Percentiles rank a stretch among this genome's conserved stretches.
phyloP scores from a whole-genome alignment of 441 rosid genomes.

The Omphalea diandra region DNA sequence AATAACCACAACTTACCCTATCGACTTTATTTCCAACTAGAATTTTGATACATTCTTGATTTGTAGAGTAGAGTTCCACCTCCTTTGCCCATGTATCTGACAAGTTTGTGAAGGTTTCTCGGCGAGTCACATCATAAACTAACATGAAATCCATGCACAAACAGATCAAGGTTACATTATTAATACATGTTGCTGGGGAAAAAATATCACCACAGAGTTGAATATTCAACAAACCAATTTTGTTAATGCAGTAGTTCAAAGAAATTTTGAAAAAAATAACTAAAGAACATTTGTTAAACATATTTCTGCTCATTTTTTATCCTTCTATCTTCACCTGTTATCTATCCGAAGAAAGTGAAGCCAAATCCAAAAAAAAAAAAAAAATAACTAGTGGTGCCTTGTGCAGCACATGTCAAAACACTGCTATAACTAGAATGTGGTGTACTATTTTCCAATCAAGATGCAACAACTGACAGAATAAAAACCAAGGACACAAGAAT shows the following conservation, averaged over 20 bases:
- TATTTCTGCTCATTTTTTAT: neutral
- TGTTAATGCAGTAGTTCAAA: neutral
- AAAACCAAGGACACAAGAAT: neutral
- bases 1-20: conserved; percentile 37
- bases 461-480: neutral
- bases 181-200: neutral
- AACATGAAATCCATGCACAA: conserved; percentile 13
- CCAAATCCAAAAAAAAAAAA: no score
- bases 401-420: no score
- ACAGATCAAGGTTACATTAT: neutral
- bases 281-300: neutral
- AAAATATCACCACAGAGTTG: neutral
- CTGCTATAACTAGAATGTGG: neutral
- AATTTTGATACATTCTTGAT: conserved; percentile 54
- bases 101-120: conserved; percentile 62
- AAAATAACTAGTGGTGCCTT: no score
- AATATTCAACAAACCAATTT: neutral
- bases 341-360: neutral
- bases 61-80: conserved; percentile 59
- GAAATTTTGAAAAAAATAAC: neutral
- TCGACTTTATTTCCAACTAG: conserved; percentile 80
- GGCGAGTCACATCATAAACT: conserved; percentile 74
- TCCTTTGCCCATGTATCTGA: conserved; percentile 65
- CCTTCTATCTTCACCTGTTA: neutral
- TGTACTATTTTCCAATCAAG: neutral